A percentile compares a stretch with the other conserved stretches of the same genome.
These are phyloP conservation scores for Voacanga thouarsii DNA, from an alignment of 257 asterid species.

Conservation along the genomic window DNA sequence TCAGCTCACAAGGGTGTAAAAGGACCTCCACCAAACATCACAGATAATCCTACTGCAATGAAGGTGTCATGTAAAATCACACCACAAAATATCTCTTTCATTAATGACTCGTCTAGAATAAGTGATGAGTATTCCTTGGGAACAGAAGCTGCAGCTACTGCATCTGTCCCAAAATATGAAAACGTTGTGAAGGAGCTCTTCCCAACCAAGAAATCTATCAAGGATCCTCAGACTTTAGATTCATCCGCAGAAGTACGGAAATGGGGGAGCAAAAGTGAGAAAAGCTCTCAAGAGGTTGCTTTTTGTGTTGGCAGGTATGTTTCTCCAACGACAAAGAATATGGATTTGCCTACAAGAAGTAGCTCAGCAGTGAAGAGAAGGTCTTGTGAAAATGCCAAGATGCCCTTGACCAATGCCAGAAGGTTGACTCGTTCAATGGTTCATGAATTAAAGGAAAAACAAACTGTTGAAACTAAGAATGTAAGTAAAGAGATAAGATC, in stretches of 20 bases:
- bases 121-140: slow-evolving; percentile 17
- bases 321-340: slow-evolving; percentile 16
- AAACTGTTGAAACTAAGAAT: slow-evolving; percentile 15
- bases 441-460: slow-evolving; percentile 19
- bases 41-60: not conserved
- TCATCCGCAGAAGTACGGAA: slow-evolving; percentile 14
- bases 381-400: not conserved
- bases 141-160: slow-evolving; percentile 22
- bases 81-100: slow-evolving; percentile 25
- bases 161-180: slow-evolving; percentile 20
- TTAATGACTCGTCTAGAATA: slow-evolving; percentile 12
- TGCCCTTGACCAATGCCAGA: slow-evolving; percentile 4
- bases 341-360: slow-evolving; percentile 16
- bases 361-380: slow-evolving; percentile 6
- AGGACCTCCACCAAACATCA: not conserved
- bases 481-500: slow-evolving; percentile 11
- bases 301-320: not conserved
- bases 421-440: slow-evolving; percentile 43
- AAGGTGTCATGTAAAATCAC: slow-evolving; percentile 3
- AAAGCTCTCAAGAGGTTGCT: not conserved
- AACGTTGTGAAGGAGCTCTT: slow-evolving; percentile 33
- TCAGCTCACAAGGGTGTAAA: slow-evolving; percentile 8
- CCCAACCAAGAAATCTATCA: slow-evolving; percentile 27
- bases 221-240: slow-evolving; percentile 18
- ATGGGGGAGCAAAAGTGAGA: not conserved